Base-by-base conservation (phyloP, 1,284 basidiomycete genomes). In the Tetrapyrgos nigripes region DNA sequence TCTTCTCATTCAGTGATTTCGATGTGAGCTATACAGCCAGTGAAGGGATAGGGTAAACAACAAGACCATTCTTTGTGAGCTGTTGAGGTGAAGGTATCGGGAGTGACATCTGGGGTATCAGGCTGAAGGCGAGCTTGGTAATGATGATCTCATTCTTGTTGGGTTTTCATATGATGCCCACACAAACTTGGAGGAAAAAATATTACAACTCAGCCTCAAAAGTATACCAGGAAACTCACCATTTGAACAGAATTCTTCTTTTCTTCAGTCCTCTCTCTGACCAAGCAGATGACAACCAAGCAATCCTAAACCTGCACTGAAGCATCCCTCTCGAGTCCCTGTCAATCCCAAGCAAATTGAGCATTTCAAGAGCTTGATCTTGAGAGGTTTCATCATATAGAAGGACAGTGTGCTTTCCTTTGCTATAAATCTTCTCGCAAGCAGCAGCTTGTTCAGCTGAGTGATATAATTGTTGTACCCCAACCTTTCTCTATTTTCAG, bases 11-110 rank as follows among this genome's bases (percentile, higher is more conserved):
- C 64, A 0, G 67, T 71, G 19, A 76, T 56, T 21, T 76, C 73
- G 5, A 66, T 64, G 61, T 76, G 74, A 1, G 73, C 75, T 17
- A 72, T 62, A 53, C 76, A 77, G 1, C 69, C 70, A 0, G 71
- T 72, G 58, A 69, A 75, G 27, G 62, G 62, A 53, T 64, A 68
- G 14, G 68, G 63, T 8, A 46, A 51, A 35, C 48, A 21, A 21
- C 58, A 46, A 35, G 46, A n/a, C 50, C 37, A 40, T 40, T 40
- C 37, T 9, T 6, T 17, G 6, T n/a, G 37, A 17, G 37, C 37
- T 9, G 37, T 17, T 4, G 37, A 6, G 6, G 37, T 40, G 17
- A 9, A 40, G 17, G 37, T 17, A 8, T 40, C 37, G 19, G 6
- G 37, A 40, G 13, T 6, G 37, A 40, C 19, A 17, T 40, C 37